These are phyloP conservation scores for Candida oleophila DNA, from an alignment of 805 yeast species.

Conservation along the genomic window DNA sequence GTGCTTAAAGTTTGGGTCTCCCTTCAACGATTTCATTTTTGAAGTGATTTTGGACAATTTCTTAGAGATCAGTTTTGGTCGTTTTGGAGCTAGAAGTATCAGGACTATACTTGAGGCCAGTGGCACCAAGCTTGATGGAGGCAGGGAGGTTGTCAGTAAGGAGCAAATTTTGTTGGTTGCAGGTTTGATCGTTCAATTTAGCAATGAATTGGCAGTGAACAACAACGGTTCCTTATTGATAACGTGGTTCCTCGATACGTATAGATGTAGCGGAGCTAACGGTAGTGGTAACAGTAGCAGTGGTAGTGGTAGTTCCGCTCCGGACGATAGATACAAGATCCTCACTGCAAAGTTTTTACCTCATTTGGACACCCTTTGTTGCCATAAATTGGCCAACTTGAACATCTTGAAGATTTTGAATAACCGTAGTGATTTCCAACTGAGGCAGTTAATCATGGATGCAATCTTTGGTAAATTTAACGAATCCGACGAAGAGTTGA, in stretches of 20 bases:
- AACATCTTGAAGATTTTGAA: constrained; percentile 78
- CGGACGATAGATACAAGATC: constrained; percentile 63
- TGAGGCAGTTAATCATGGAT: constrained; percentile 60
- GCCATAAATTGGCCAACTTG: constrained; percentile 81
- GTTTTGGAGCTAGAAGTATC: constrained; percentile 94
- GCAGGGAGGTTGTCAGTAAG: constrained; percentile 28
- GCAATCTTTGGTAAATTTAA: constrained; percentile 59
- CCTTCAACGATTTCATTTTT: constrained; percentile 85
- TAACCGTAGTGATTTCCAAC: constrained; percentile 61
- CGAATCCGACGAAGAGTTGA: constrained; percentile 15
- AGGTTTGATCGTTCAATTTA: constrained; percentile 72
- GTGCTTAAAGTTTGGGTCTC: constrained; percentile 84
- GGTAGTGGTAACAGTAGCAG: constrained; percentile 11
- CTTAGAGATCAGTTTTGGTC: constrained; percentile 76
- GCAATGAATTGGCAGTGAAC: constrained; percentile 76
- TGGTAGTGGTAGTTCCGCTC: constrained; percentile 8
- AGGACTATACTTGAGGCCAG: constrained; percentile 88
- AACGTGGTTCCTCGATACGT: constrained; percentile 92
- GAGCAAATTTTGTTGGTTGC: constrained; percentile 75
- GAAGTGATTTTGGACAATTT: constrained; percentile 79
- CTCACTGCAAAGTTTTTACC: constrained; percentile 64
- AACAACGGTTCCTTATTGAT: constrained; percentile 85
- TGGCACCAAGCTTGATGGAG: constrained; percentile 36
- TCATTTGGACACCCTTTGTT: constrained; percentile 60
- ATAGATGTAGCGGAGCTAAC: constrained; percentile 39